phyloP scores from a whole-genome alignment of 768 basidiomycete genomes.

The Trametes sanguinea region DNA sequence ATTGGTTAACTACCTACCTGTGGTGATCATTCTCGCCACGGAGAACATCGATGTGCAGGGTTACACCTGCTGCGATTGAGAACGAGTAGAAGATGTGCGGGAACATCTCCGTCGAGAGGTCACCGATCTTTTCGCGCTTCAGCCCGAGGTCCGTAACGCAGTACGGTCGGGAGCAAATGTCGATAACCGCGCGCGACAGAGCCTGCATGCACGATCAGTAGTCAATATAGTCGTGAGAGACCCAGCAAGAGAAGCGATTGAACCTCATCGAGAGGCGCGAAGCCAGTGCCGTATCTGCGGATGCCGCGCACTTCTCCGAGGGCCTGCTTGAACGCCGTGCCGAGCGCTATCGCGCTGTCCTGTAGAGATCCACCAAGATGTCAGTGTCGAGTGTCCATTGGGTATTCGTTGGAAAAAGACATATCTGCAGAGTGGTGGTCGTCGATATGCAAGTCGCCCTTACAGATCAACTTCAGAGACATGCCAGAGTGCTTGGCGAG shows the following conservation, averaged over 20 bases:
- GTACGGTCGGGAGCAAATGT: slow-evolving; percentile 96
- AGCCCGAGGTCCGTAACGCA: slow-evolving; percentile 91
- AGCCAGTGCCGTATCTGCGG: slow-evolving; percentile 92
- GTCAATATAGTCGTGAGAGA: neutral
- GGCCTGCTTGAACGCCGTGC: slow-evolving; percentile 91
- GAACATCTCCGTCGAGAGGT: slow-evolving; percentile 96
- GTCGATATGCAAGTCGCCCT: slow-evolving; percentile 96
- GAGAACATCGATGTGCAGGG: slow-evolving; percentile 92
- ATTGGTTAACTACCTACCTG: slow-evolving; percentile 53
- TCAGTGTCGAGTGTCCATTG: slow-evolving; percentile 11
- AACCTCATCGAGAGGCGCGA: slow-evolving; percentile 96
- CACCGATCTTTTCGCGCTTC: slow-evolving; percentile 90
- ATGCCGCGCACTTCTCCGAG: slow-evolving; percentile 95
- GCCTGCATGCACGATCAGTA: slow-evolving; percentile 53
- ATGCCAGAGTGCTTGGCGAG: slow-evolving; percentile 96
- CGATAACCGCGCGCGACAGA: slow-evolving; percentile 92
- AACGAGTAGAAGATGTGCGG: slow-evolving; percentile 98
- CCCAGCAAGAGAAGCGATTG: slow-evolving; percentile 17
- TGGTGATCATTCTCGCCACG: slow-evolving; percentile 98
- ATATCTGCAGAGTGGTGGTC: slow-evolving; percentile 99
- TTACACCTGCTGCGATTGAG: slow-evolving; percentile 93
- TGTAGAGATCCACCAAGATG: slow-evolving; percentile 49
- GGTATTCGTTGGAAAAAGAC: slow-evolving; percentile 37
- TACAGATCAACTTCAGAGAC: slow-evolving; percentile 87
- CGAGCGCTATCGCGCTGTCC: slow-evolving; percentile 86